Conservation (phyloP, 2,329 filamentous ascomycete genomes). For the Piedraia hortae region DNA sequence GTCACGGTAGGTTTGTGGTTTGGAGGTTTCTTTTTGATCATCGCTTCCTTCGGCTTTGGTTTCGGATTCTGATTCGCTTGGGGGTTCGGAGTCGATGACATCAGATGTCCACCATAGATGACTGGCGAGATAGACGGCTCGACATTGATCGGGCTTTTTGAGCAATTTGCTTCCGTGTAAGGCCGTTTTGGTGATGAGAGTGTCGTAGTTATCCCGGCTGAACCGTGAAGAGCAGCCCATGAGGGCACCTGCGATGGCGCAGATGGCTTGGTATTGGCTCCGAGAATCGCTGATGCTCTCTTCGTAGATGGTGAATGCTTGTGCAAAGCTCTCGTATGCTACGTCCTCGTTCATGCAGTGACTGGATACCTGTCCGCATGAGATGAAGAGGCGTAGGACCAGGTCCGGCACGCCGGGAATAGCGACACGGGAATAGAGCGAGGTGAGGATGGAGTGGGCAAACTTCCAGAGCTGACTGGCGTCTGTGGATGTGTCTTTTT, state of each 20-base stretch:
- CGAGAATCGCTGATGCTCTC: slow-evolving; percentile 87
- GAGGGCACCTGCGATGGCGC: slow-evolving; percentile 67
- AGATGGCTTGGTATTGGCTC: slow-evolving; percentile 93
- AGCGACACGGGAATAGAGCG: slow-evolving; percentile 60
- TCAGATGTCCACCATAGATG: slow-evolving; percentile 97
- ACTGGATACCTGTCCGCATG: slow-evolving; percentile 78
- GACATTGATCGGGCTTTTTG: slow-evolving; percentile 93
- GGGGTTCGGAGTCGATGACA: too few species aligned
- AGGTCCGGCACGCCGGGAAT: slow-evolving; percentile 53
- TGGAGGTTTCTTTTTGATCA: slow-evolving; percentile 3
- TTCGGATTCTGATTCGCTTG: too few species aligned
- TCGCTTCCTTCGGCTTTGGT: slow-evolving; percentile 29
- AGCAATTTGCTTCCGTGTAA: slow-evolving; percentile 89
- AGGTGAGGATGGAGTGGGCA: slow-evolving; percentile 66
- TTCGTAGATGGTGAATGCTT: slow-evolving; percentile 94
- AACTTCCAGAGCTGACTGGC: slow-evolving; percentile 81
- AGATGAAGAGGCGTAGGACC: slow-evolving; percentile 64
- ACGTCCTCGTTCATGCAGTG: slow-evolving; percentile 83
- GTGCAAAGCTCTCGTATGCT: slow-evolving; percentile 91
- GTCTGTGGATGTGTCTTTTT: slow-evolving; percentile 44
- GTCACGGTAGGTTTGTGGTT: slow-evolving; percentile 81
- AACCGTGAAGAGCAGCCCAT: slow-evolving; percentile 64
- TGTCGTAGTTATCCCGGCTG: slow-evolving; percentile 93
- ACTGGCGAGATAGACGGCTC: slow-evolving; percentile 84
- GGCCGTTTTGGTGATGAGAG: slow-evolving; percentile 88